Evolutionary conservation across 306 rosid species (phyloP), one percentile per base, ranked within the genome.

Genomic region (Trifolium subterraneum): DNA sequence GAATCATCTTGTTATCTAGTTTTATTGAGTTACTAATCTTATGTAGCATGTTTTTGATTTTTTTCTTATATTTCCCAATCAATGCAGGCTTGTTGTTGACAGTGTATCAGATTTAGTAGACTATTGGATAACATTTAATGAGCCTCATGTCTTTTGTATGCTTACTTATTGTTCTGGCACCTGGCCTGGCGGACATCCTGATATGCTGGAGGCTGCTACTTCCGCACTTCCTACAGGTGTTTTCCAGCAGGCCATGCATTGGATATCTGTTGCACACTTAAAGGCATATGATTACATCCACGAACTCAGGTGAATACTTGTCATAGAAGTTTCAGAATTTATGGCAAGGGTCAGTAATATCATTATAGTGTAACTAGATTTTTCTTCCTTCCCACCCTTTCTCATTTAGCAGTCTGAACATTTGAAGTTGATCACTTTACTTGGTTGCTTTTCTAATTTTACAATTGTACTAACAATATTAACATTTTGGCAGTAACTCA

Each of bases 141-240:
- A 94, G 79, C 98, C 98, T 67, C 97, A 94, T 64, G 88, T 94
- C 81, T 94, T 94, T 83, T 72, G 87, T 51, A 80, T 90, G 90
- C 97, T 90, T 73, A 92, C 97, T 65, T 94, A 92, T 76, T 90
- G 88, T 81, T 96, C 96, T 47, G 99, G 99, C 70, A 85, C 99
- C 78, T 94, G 96, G 97, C 97, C 97, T 55, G 97, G 97, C 66
- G 99, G 99, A 78, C 86, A 94, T 84, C 99, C 99, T 75, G 97
- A 92, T 82, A 88, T 90, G 96, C 90, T 94, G 78, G 96, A 94
- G 86, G 90, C 18, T 74, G 99, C 96, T 29, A 90, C 93, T 70
- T 90, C 96, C 45, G 90, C 96, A 69, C 89, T 94, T 73, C 99
- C 97, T 73, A 86, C 86, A 18, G 97, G 99, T 72, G 99, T 92